Percentiles rank a stretch among this genome's conserved stretches.
Conservation (phyloP, 1,284 basidiomycete species). For the Apiotrichum laibachii region DNA sequence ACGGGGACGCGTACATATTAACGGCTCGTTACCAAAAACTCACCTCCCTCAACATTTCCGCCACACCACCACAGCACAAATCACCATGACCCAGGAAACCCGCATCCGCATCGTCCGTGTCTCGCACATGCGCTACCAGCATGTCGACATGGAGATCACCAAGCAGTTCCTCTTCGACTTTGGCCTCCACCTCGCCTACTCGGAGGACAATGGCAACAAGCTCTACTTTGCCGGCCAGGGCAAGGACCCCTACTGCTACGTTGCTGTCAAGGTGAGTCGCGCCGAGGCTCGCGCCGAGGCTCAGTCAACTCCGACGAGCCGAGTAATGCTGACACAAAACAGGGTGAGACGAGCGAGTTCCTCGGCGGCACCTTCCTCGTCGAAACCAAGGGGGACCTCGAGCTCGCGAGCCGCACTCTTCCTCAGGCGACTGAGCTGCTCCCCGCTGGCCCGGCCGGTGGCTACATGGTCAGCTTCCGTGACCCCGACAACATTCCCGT, state of each 20-base stretch:
- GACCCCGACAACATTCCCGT: constrained; percentile 28
- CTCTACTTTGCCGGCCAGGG: constrained; percentile 27
- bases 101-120: constrained; percentile 24
- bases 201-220: constrained; percentile 16
- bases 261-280: constrained; percentile 17
- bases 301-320: too few species aligned
- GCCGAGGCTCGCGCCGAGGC: too few species aligned
- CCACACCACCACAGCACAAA: background rate
- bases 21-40: too few species aligned
- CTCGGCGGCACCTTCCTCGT: constrained; percentile 17
- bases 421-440: constrained; percentile 18
- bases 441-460: constrained; percentile 24
- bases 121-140: constrained; percentile 29
- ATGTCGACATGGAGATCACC: constrained; percentile 20
- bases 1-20: too few species aligned
- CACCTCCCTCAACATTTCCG: background rate
- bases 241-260: constrained; percentile 23
- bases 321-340: background rate
- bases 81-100: constrained; percentile 13
- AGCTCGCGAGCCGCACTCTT: constrained; percentile 17
- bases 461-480: constrained; percentile 23
- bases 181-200: constrained; percentile 20
- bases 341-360: constrained; percentile 13
- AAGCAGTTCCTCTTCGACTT: constrained; percentile 29
- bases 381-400: constrained; percentile 26